These are phyloP conservation scores for Aspergillus japonicus DNA, from an alignment of 2,329 filamentous ascomycete species.

Conservation along the genomic window DNA sequence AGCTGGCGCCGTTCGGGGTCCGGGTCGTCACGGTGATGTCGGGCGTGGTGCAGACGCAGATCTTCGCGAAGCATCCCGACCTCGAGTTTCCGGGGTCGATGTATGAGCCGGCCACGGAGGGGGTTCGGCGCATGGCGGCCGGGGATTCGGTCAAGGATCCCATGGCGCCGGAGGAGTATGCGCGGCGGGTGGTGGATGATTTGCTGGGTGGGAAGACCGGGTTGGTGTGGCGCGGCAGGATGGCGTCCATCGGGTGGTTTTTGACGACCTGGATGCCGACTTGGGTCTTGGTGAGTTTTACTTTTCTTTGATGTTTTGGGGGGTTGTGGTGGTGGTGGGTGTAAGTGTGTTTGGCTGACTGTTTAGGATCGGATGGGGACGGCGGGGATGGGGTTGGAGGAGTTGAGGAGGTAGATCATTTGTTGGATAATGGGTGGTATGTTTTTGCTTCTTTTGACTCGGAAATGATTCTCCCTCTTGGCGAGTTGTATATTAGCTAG, in stretches of 20 bases:
- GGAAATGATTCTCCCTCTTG: too few species aligned
- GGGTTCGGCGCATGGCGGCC: conserved; percentile 4
- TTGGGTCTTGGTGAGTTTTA: conserved; percentile 19
- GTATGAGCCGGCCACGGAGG: conserved; percentile 16
- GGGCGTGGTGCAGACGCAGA: conserved; percentile 20
- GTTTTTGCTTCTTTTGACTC: too few species aligned
- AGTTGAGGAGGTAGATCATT: background rate
- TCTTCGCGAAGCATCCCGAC: conserved; percentile 13
- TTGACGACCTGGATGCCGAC: conserved; percentile 10
- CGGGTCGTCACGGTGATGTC: conserved; percentile 23
- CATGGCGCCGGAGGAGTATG: conserved; percentile 15
- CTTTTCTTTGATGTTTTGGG: background rate
- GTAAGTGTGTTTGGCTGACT: background rate
- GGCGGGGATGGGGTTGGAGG: background rate
- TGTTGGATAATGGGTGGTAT: too few species aligned
- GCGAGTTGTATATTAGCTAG: too few species aligned
- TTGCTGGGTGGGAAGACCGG: conserved; percentile 23
- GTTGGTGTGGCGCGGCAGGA: conserved; percentile 20
- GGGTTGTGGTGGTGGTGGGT: too few species aligned
- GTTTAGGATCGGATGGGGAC: background rate
- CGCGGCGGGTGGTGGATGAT: conserved; percentile 22
- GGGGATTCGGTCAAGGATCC: background rate
- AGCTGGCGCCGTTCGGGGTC: conserved; percentile 27
- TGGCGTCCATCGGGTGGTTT: conserved; percentile 13
- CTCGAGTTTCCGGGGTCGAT: conserved; percentile 18